Evolutionary conservation across 73 alveolate species (phyloP).

Genomic region (Stentor coeruleus): DNA sequence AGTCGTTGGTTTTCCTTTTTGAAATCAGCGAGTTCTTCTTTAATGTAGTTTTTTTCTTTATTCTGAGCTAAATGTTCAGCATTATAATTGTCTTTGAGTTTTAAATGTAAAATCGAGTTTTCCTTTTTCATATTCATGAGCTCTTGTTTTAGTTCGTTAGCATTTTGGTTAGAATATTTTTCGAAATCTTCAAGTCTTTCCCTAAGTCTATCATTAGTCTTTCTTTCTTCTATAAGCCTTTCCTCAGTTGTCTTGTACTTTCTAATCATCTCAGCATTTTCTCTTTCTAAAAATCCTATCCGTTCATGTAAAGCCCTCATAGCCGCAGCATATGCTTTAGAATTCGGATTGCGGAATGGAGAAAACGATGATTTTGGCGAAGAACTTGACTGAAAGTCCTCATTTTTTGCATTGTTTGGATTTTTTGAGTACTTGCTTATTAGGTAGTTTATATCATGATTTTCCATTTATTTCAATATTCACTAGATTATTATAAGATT

Average conservation of each 20-base stretch:
- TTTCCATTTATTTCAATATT: too few relatives aligned
- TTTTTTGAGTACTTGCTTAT: background rate
- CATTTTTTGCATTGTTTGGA: background rate
- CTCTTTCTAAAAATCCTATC: background rate
- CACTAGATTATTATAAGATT: too few relatives aligned
- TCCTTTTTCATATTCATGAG: too few relatives aligned
- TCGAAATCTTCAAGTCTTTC: background rate
- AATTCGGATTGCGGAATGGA: background rate
- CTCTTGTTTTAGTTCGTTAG: background rate
- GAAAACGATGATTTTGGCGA: conserved; percentile 1
- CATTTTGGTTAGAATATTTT: background rate
- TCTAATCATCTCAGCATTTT: background rate
- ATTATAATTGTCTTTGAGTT: too few relatives aligned
- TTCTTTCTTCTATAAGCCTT: background rate
- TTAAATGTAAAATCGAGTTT: too few relatives aligned
- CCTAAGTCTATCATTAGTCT: background rate
- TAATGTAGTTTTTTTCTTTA: too few relatives aligned
- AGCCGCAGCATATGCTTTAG: conserved; percentile 21
- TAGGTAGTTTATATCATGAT: background rate
- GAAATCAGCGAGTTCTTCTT: background rate
- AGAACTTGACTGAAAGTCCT: background rate
- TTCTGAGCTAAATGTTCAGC: too few relatives aligned
- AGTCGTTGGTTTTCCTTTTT: background rate
- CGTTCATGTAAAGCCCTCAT: conserved; percentile 23
- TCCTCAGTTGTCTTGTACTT: background rate